These are phyloP conservation scores for Naganishia kalamii DNA, from an alignment of 768 basidiomycete genomes.

Conservation along the genomic window DNA sequence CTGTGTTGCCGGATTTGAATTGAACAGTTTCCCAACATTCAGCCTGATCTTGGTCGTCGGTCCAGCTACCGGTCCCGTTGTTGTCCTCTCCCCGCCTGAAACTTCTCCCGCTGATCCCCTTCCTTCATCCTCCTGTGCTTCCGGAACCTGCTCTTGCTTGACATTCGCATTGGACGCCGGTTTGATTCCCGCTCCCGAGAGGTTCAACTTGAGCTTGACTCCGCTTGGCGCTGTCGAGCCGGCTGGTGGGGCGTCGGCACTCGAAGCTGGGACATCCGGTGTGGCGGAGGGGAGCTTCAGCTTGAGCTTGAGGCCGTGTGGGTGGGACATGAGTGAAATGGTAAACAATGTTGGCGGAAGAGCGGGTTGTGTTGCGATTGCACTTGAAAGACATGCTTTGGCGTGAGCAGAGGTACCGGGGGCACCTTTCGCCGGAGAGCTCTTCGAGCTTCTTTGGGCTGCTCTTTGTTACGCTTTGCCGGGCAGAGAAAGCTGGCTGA, in stretches of 20 bases:
- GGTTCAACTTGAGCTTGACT: conserved; percentile 14
- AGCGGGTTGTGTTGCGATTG: no score
- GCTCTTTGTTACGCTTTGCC: no score
- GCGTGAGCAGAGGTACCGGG: no score
- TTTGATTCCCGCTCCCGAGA: not conserved
- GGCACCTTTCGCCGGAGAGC: no score
- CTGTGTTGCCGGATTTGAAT: not conserved
- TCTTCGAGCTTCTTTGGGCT: no score
- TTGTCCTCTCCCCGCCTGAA: not conserved
- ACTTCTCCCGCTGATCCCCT: not conserved
- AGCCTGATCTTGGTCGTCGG: conserved; percentile 23
- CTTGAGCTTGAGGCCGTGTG: conserved; percentile 11
- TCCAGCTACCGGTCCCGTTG: not conserved
- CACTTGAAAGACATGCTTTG: no score
- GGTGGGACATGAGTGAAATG: not conserved
- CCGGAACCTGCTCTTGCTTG: not conserved
- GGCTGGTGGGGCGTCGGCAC: not conserved
- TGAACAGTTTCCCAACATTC: conserved; percentile 17
- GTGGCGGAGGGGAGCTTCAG: conserved; percentile 3
- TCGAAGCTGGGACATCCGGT: not conserved
- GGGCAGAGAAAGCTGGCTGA: no score
- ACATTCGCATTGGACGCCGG: not conserved
- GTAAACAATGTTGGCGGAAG: no score
- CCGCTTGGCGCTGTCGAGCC: not conserved
- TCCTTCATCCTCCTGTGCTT: not conserved